Evolutionary conservation across 345 rosid genomes (phyloP), one percentile per base, ranked within the genome.

Genomic region (Microcos paniculata): DNA sequence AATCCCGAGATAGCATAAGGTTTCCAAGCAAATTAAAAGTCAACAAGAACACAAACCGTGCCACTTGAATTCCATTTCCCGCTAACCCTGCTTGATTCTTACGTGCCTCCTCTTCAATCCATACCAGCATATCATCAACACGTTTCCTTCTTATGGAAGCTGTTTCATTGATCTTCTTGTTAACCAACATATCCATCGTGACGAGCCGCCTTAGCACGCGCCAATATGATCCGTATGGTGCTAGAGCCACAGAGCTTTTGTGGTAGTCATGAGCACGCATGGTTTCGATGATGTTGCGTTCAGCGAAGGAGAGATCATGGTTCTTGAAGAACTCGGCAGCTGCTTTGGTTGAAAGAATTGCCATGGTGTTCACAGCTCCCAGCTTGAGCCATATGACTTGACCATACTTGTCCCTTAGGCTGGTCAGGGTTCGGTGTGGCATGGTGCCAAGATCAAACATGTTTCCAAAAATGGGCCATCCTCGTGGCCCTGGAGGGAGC

Each of bases 391-490:
- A 85, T 6, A 89, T 45, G 14, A 86, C 80, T 24, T 76, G 79
- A 26, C 94, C 94, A 21, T 88, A 80, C 30, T 76, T 77, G 19
- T 55, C 49, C 18, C 86, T 71, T 4, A 90, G 74, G 15, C 68
- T 31, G 19, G 87, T 38, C 14, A 88, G 58, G 40, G 88, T 79
- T 9, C 87, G 83, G 71, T 90, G 94, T 0, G 94, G 90, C 85
- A 75, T 68, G 5, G 76, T 6, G n/a, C 90, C 89, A 0, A 90
- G 80, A 24, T 84, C 85, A 55, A 86, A 85, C 76, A 90, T 24
- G 82, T 90, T 88, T 58, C 93, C 91, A 5, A 90, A 6, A 4
- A 90, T 45, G 2, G 91, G 93, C 91, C 91, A 88, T 73, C 93
- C 90, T 1, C 85, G 73, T 8, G 91, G 93, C 0, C 93, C 91